Percentiles rank a stretch among this genome's conserved stretches.
phyloP scores from a whole-genome alignment of 306 rosid species.

The Mucuna pruriens region DNA sequence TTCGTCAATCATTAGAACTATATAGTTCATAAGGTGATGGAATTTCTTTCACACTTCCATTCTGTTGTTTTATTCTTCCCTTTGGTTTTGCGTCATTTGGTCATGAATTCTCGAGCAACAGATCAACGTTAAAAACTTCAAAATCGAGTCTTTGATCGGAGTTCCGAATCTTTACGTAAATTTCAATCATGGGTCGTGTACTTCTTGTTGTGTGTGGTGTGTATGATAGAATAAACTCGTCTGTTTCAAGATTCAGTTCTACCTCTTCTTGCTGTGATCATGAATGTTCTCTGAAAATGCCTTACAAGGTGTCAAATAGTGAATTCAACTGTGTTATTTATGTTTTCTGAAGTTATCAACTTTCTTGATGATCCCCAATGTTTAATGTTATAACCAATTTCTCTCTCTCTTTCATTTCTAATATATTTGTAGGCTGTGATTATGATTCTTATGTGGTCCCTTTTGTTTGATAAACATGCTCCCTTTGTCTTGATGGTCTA shows the following conservation, averaged over 20 bases:
- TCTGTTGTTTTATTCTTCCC: neutral
- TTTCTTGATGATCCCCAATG: neutral
- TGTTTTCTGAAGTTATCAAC: neutral
- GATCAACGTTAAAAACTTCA: neutral
- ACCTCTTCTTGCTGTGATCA: neutral
- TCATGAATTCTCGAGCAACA: slow-evolving; percentile 15
- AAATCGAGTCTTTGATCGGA: neutral
- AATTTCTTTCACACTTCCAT: neutral
- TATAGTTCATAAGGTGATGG: neutral
- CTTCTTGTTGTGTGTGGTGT: neutral
- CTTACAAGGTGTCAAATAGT: neutral
- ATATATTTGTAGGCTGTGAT: neutral
- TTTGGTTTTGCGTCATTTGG: neutral
- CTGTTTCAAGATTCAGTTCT: slow-evolving; percentile 12
- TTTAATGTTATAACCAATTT: neutral
- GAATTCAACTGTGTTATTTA: neutral
- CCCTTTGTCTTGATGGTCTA: neutral
- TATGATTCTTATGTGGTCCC: neutral
- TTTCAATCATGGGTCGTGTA: neutral
- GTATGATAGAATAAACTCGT: neutral
- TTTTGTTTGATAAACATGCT: neutral
- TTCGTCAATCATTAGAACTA: neutral
- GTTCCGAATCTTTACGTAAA: neutral
- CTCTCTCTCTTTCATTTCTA: too few relatives aligned
- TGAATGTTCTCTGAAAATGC: neutral